These are phyloP conservation scores for Candida maltosa DNA, from an alignment of 805 yeast species.

Conservation along the genomic window DNA sequence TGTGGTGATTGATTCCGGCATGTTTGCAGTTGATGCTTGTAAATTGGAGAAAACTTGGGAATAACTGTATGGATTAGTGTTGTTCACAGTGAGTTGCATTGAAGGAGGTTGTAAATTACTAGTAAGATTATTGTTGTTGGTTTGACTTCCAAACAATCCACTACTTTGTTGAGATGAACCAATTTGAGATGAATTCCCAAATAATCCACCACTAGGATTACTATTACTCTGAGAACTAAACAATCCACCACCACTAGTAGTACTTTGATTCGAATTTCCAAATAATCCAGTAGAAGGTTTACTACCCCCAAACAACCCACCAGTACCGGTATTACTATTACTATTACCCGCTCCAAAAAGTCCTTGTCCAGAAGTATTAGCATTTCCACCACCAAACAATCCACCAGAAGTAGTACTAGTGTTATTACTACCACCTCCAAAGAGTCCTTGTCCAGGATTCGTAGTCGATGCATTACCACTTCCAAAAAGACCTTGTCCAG, in stretches of 20 bases:
- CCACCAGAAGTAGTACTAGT: background rate
- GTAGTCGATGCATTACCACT: too few relatives aligned
- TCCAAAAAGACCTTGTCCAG: too few relatives aligned
- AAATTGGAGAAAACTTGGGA: conserved; percentile 20
- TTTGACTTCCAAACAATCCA: conserved; percentile 3
- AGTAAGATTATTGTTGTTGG: conserved; percentile 2
- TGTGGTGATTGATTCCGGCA: conserved; percentile 35
- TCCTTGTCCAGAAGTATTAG: too few relatives aligned
- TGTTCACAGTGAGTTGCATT: conserved; percentile 7
- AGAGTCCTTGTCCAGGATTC: too few relatives aligned
- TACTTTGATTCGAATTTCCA: conserved; percentile 13
- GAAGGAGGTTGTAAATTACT: conserved; percentile 5
- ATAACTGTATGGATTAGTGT: conserved; percentile 28
- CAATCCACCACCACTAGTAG: too few relatives aligned
- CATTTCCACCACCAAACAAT: background rate
- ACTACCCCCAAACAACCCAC: conserved; percentile 21
- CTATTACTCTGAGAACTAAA: too few relatives aligned
- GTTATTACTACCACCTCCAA: too few relatives aligned
- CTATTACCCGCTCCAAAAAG: conserved; percentile 5
- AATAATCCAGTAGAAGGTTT: conserved; percentile 15
- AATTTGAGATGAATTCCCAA: conserved; percentile 13
- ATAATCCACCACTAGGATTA: conserved; percentile 12
- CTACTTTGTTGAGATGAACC: too few relatives aligned
- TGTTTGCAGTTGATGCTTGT: conserved; percentile 13
- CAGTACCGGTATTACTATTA: conserved; percentile 7